These are phyloP conservation scores for Penicillium rolfsii DNA, from an alignment of 2,329 filamentous ascomycete genomes.

Conservation along the genomic window DNA sequence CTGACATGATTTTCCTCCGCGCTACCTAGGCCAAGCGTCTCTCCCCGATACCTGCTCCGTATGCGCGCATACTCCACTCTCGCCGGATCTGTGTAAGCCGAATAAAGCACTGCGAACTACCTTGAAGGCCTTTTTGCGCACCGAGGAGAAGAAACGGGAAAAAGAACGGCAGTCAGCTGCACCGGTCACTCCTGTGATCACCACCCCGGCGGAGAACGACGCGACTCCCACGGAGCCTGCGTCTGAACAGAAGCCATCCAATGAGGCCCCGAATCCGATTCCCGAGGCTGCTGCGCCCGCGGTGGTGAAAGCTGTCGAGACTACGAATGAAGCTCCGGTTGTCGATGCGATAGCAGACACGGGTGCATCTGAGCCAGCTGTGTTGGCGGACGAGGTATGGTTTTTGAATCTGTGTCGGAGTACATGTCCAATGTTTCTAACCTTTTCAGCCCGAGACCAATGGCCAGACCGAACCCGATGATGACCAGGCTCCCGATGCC, in stretches of 20 bases:
- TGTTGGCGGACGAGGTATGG: constrained; percentile 27
- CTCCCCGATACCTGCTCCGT: constrained; percentile 82
- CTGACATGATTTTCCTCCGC: neutral
- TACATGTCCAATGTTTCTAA: neutral
- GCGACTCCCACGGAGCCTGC: constrained; percentile 21
- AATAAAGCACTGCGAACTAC: constrained; percentile 92
- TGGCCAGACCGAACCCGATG: constrained; percentile 23
- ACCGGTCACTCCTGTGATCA: constrained; percentile 34
- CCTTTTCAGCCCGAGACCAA: constrained; percentile 12
- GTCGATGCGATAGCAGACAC: constrained; percentile 13
- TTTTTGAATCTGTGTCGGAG: neutral
- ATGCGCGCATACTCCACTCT: constrained; percentile 88
- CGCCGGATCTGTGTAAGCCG: constrained; percentile 80
- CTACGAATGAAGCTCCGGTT: constrained; percentile 11
- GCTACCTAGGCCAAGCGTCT: constrained; percentile 67
- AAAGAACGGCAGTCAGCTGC: constrained; percentile 54
- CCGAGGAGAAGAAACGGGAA: constrained; percentile 86
- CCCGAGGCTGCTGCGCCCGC: constrained; percentile 14
- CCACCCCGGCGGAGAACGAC: constrained; percentile 30
- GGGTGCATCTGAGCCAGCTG: constrained; percentile 9
- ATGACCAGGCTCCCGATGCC: constrained; percentile 13
- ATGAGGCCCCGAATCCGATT: constrained; percentile 16
- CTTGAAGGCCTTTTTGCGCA: constrained; percentile 86
- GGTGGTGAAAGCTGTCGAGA: constrained; percentile 23
- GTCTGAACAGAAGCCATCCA: constrained; percentile 25